phyloP scores from a whole-genome alignment of 208 protist species.

The Trichomonas tenax region DNA sequence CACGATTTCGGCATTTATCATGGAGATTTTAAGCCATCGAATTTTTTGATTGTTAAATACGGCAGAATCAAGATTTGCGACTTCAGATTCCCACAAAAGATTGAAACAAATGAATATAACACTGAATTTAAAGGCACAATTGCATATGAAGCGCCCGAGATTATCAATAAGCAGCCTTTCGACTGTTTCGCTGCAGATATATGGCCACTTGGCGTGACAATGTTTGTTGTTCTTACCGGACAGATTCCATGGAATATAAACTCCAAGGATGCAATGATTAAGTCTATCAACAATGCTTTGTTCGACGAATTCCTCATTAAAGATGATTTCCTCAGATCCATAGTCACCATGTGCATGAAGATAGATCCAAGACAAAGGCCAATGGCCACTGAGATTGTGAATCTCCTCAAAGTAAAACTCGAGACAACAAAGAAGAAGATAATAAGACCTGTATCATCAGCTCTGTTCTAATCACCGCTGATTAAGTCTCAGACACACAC shows the following conservation, averaged over 20 bases:
- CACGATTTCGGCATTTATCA: neutral
- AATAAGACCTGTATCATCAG: neutral
- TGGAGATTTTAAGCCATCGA: neutral
- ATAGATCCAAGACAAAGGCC: neutral
- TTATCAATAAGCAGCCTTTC: neutral
- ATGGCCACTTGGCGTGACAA: neutral
- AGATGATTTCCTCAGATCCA: neutral
- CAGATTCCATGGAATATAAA: neutral
- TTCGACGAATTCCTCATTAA: neutral
- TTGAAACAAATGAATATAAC: neutral
- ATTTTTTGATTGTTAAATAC: neutral
- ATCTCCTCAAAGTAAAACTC: neutral
- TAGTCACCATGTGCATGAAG: neutral
- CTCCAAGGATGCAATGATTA: neutral
- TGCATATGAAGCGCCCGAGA: neutral
- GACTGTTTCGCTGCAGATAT: neutral
- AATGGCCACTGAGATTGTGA: neutral
- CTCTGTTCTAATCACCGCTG: neutral
- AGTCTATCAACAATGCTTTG: neutral
- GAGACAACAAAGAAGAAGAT: neutral
- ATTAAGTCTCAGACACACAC: neutral
- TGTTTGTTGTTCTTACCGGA: neutral
- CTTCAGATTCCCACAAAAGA: neutral
- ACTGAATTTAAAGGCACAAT: neutral
- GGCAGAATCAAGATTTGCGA: neutral